Evolutionary conservation across 352 stramenopile genomes (phyloP).

Genomic region (Phytophthora palmivora): DNA sequence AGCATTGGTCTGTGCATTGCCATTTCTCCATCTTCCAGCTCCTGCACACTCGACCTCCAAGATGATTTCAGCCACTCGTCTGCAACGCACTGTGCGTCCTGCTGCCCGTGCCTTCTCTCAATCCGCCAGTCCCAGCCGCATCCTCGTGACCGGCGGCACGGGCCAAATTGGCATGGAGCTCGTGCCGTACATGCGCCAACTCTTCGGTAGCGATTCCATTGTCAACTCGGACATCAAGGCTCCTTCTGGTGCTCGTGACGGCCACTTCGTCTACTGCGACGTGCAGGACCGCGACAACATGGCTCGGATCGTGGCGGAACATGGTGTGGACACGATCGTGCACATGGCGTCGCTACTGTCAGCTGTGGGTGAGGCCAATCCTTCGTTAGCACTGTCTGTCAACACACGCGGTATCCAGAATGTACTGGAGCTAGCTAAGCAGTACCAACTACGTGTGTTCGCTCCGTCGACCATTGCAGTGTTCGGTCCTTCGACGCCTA

Average conservation of each 20-base stretch:
- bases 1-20: conserved; percentile 1
- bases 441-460: conserved; percentile 91
- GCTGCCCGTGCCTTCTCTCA: conserved; percentile 23
- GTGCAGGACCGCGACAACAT: conserved; percentile 79
- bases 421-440: conserved; percentile 88
- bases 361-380: conserved; percentile 92
- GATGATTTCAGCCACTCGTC: conserved; percentile 19
- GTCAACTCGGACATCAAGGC: conserved; percentile 89
- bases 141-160: conserved; percentile 84
- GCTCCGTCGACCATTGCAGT: conserved; percentile 92
- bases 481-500: conserved; percentile 88
- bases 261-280: conserved; percentile 84
- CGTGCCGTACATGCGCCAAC: conserved; percentile 75
- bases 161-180: conserved; percentile 90
- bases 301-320: conserved; percentile 86
- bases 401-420: conserved; percentile 92
- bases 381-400: conserved; percentile 86
- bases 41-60: conserved; percentile 1
- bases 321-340: conserved; percentile 90
- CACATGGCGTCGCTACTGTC: conserved; percentile 93
- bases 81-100: conserved; percentile 17
- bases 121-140: conserved; percentile 38
- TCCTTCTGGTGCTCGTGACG: conserved; percentile 51
- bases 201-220: conserved; percentile 66
- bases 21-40: conserved; percentile 34